Conservation (phyloP, 257 asterid genomes). For the Solanum microdontum region DNA sequence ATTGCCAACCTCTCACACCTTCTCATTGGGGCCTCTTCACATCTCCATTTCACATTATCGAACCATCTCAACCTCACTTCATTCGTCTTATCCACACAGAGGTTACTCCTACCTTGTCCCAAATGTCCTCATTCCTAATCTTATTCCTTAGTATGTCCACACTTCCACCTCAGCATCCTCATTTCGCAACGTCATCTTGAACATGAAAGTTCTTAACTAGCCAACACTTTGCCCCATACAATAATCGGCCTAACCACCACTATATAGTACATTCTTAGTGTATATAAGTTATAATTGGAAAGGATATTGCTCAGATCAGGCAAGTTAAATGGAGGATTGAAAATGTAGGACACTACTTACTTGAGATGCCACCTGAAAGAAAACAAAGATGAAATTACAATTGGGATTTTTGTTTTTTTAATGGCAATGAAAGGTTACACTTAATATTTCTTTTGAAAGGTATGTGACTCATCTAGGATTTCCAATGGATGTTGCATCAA, state of each 20-base stretch:
- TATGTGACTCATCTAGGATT: constrained; percentile 53
- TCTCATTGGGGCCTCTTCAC: not conserved
- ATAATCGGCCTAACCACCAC: not conserved
- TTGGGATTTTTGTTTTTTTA: not conserved
- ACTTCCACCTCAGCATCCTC: not conserved
- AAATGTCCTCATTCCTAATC: not conserved
- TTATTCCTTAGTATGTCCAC: not conserved
- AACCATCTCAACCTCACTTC: not conserved
- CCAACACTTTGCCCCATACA: not conserved
- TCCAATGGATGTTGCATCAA: constrained; percentile 87
- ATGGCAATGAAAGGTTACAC: not conserved
- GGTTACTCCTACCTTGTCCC: not conserved
- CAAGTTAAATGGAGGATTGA: not conserved
- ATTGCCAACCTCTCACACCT: not conserved
- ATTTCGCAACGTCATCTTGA: not conserved
- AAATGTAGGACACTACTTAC: not conserved
- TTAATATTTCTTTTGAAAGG: constrained; percentile 14
- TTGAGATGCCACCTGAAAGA: not conserved
- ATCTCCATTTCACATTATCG: not conserved
- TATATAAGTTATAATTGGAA: not conserved
- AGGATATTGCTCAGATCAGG: not conserved
- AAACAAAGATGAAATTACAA: not conserved
- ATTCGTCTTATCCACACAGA: not conserved
- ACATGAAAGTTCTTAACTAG: not conserved
- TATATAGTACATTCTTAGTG: not conserved